phyloP scores from a whole-genome alignment of 176 grass and related monocot genomes.

The Aegilops tauschii region DNA sequence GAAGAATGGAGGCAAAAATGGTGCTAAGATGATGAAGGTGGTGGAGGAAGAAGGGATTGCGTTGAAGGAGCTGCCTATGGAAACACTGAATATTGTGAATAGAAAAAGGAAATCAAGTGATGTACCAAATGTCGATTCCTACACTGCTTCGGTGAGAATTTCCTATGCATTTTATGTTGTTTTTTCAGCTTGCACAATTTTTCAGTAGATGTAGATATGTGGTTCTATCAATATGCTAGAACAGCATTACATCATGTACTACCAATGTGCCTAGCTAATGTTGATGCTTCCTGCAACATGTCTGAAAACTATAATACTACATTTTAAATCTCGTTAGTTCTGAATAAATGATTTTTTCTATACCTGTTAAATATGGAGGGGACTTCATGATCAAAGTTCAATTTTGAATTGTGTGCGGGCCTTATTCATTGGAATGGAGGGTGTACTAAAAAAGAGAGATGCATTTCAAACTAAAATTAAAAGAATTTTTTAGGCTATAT shows the following conservation, averaged over 20 bases:
- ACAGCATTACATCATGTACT: not conserved
- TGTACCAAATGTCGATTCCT: not conserved
- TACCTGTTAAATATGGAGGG: not conserved
- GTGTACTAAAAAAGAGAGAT: not conserved
- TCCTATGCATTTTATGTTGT: not conserved
- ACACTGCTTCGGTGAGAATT: not conserved
- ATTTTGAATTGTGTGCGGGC: too few relatives aligned
- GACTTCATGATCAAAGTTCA: not conserved
- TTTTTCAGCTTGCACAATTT: not conserved
- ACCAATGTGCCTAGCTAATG: not conserved
- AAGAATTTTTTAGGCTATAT: not conserved
- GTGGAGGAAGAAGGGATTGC: not conserved
- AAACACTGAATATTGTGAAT: not conserved
- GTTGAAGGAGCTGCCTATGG: not conserved
- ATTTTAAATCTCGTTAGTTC: not conserved
- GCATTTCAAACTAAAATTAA: not conserved
- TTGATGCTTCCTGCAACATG: not conserved
- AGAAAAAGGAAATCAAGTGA: not conserved
- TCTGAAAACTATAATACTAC: not conserved
- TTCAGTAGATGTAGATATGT: not conserved
- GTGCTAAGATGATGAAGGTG: not conserved
- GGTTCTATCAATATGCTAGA: not conserved
- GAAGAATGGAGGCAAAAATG: not conserved
- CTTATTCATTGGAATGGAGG: not conserved
- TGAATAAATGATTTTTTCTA: too few relatives aligned